Evolutionary conservation across 2,329 filamentous ascomycete species (phyloP).

Genomic region (Diplodia seriata): DNA sequence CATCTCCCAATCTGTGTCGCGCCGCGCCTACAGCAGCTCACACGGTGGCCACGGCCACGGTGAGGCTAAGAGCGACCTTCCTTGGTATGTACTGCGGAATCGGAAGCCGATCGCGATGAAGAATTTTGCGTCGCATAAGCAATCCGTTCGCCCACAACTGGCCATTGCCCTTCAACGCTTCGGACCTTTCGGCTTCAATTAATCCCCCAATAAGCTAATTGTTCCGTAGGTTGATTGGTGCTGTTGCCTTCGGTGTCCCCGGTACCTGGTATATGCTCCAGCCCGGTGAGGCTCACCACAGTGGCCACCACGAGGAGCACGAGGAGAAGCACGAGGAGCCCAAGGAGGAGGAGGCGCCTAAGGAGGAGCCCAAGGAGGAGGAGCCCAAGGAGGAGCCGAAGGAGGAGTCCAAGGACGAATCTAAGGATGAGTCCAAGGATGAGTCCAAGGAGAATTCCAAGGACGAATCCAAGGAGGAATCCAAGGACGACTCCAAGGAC

Average conservation of each 20-base stretch:
- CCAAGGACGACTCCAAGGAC: slow-evolving; percentile 40
- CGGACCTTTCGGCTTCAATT: slow-evolving; percentile 22
- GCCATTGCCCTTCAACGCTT: neutral
- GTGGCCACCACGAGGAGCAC: slow-evolving; percentile 48
- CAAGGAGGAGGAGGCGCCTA: slow-evolving; percentile 36
- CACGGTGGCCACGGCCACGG: slow-evolving; percentile 42
- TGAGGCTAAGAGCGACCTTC: slow-evolving; percentile 46
- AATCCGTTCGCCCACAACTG: neutral
- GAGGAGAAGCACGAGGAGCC: slow-evolving; percentile 36
- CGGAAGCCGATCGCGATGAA: neutral
- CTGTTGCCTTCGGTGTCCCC: slow-evolving; percentile 47
- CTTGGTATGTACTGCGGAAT: slow-evolving; percentile 46
- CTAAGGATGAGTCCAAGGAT: slow-evolving; percentile 40
- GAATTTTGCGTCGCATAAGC: slow-evolving; percentile 16
- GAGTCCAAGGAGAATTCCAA: slow-evolving; percentile 39
- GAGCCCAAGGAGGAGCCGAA: slow-evolving; percentile 39
- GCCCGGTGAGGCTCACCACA: slow-evolving; percentile 44
- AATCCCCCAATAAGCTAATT: slow-evolving; percentile 9
- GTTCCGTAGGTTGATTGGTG: slow-evolving; percentile 47
- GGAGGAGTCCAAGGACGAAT: slow-evolving; percentile 44
- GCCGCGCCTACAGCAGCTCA: slow-evolving; percentile 49
- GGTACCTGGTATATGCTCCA: slow-evolving; percentile 44
- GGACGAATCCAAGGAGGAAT: slow-evolving; percentile 37
- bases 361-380: slow-evolving; percentile 35
- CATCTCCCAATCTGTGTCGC: slow-evolving; percentile 41